Percentiles rank a stretch among this genome's conserved stretches.
Evolutionary conservation across 2,329 filamentous ascomycete genomes (phyloP).

Genomic region (Dothidotthia symphoricarpi): DNA sequence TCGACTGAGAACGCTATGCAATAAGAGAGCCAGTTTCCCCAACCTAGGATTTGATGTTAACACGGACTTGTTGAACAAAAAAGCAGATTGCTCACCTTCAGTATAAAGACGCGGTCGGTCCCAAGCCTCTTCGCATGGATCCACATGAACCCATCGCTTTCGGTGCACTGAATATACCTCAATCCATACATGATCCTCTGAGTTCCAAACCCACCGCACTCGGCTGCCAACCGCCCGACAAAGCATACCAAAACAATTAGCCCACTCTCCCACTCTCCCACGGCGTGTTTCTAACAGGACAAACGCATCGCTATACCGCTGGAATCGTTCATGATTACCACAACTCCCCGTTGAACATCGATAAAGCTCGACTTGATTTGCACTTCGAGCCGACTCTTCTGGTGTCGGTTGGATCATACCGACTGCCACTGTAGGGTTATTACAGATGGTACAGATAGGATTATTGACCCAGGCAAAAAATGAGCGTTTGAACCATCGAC

Average conservation of each 20-base stretch:
- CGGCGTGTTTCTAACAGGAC: constrained; percentile 76
- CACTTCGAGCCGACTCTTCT: constrained; percentile 81
- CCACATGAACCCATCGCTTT: constrained; percentile 86
- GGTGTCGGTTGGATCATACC: constrained; percentile 77
- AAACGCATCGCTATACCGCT: constrained; percentile 89
- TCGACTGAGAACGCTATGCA: constrained; percentile 92
- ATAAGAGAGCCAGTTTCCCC: constrained; percentile 91
- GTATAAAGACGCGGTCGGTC: constrained; percentile 86
- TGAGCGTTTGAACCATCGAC: constrained; percentile 88
- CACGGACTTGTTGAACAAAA: not conserved
- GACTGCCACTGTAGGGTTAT: constrained; percentile 72
- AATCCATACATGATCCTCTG: constrained; percentile 94
- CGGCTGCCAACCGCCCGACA: constrained; percentile 83
- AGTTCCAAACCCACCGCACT: constrained; percentile 94
- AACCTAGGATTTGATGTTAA: constrained; percentile 51
- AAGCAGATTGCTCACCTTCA: constrained; percentile 58
- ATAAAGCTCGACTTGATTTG: constrained; percentile 80
- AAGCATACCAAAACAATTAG: constrained; percentile 95
- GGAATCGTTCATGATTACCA: constrained; percentile 76
- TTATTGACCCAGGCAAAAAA: constrained; percentile 97
- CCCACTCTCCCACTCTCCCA: constrained; percentile 87
- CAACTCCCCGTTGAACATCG: constrained; percentile 67
- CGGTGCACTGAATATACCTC: constrained; percentile 91
- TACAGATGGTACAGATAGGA: constrained; percentile 73
- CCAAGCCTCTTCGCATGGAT: constrained; percentile 88